Conservation (phyloP, 495 filamentous ascomycete genomes). For the Penicillium robsamsonii region DNA sequence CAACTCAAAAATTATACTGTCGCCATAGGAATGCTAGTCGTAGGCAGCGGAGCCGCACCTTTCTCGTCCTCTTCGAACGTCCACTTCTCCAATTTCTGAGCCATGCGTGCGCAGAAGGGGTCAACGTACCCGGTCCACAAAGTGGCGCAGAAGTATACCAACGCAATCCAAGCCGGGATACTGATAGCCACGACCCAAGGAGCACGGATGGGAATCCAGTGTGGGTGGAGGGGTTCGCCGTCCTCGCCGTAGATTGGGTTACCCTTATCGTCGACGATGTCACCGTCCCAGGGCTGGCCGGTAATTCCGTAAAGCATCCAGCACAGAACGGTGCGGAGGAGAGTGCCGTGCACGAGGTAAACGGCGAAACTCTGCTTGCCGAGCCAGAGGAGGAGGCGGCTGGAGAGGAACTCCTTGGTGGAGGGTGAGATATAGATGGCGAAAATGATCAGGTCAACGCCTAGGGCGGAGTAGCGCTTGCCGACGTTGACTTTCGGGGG, state of each 20-base stretch:
- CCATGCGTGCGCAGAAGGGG: constrained; percentile 60
- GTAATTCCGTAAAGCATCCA: constrained; percentile 63
- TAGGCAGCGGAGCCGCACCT: constrained; percentile 36
- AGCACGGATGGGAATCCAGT: constrained; percentile 38
- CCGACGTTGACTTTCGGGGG: constrained; percentile 53
- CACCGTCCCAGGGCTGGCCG: constrained; percentile 47
- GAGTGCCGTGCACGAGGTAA: constrained; percentile 64
- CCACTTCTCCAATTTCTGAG: constrained; percentile 54
- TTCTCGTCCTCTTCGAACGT: constrained; percentile 55
- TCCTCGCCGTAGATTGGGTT: constrained; percentile 13
- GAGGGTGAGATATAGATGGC: constrained; percentile 59
- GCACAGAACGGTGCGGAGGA: constrained; percentile 59
- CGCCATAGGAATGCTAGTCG: constrained; percentile 34
- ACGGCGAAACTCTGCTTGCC: constrained; percentile 68
- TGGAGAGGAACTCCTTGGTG: constrained; percentile 55
- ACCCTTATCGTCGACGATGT: constrained; percentile 38
- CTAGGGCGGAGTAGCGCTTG: constrained; percentile 57
- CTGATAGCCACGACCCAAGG: constrained; percentile 47
- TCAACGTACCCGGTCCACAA: constrained; percentile 67
- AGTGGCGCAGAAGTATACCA: constrained; percentile 56
- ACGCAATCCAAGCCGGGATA: constrained; percentile 55
- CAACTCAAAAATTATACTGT: constrained; percentile 30
- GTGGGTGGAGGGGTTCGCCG: constrained; percentile 8
- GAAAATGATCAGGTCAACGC: constrained; percentile 57
- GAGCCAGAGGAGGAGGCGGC: constrained; percentile 60